Base-by-base conservation (phyloP, 2,329 filamentous ascomycete genomes). In the Aquanectria penicillioides region DNA sequence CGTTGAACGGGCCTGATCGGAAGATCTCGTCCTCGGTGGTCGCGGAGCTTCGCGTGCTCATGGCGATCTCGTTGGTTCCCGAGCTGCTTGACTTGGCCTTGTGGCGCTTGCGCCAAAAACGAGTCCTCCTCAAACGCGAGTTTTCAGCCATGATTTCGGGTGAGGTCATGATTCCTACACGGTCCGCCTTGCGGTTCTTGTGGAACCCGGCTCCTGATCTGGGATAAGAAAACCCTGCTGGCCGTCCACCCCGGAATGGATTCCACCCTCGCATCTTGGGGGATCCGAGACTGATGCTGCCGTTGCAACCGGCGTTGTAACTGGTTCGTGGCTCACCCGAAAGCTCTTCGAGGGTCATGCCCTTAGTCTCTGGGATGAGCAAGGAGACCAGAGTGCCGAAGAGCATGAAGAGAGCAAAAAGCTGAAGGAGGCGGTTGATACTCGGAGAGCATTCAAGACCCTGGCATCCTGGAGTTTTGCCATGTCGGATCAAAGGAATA, bases 401-500 rank as follows among this genome's bases (percentile, higher is more conserved):
- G 6, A 94, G 80, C 91, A 93, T 94, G 80, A 94, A 93, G 9
- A 92, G 80, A 0, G 90, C 89, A 74, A 92, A 93, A 31, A 93
- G 89, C 72, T 92, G 83, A 79, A 94, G 88, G 31, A 94, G 84
- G 55, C 89, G 87, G 73, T 91, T 84, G 51, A 94, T 81, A 84
- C 89, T 90, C 0, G 83, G 81, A 2, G 79, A 78, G 64, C 83
- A 85, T 7, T 69, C 69, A 2, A 75, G 80, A 0, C 83, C 83
- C 17, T 79, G 76, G 59, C 83, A 85, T 13, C 78, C 73, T 7
- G 78, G 76, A 0, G 79, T 75, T 0, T 83, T 78, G 22, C 87
- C 89, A 26, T 83, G 82, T 15, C 82, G 83, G 12, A 88, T 79
- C 12, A 91, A 75, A 2, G 87, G 86, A 9, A 87, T 84, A 54